Conservation (phyloP, 202 grass and related monocot genomes). For the Setaria viridis region DNA sequence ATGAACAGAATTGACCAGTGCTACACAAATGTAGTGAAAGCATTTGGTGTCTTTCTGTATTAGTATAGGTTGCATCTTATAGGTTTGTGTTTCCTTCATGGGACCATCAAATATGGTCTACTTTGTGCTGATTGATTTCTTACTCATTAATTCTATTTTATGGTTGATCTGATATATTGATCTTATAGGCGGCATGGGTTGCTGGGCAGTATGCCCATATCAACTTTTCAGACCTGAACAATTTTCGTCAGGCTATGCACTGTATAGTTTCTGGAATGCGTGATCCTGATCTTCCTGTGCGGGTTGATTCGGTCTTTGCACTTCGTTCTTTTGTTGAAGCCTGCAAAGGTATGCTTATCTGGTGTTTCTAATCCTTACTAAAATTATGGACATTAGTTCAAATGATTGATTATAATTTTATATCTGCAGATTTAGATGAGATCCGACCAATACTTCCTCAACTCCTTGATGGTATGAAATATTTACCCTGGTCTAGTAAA, state of each 20-base stretch:
- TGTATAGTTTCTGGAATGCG: conserved; percentile 73
- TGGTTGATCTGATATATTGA: conserved; percentile 43
- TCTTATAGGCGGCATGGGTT: conserved; percentile 91
- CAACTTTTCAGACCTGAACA: conserved; percentile 65
- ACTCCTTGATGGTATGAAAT: conserved; percentile 85
- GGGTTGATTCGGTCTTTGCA: conserved; percentile 92
- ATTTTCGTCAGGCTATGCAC: conserved; percentile 74
- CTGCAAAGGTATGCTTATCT: conserved; percentile 67
- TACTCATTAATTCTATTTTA: background rate
- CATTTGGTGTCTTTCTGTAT: background rate
- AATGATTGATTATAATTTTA: conserved; percentile 30
- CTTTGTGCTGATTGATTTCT: background rate
- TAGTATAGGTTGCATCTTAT: background rate
- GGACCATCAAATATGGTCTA: conserved; percentile 10
- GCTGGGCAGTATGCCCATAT: conserved; percentile 97
- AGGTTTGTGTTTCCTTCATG: background rate
- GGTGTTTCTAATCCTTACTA: conserved; percentile 10
- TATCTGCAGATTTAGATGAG: conserved; percentile 76
- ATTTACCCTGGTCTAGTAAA: background rate
- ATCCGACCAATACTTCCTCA: conserved; percentile 84
- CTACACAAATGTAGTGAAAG: background rate
- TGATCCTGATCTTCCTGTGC: conserved; percentile 88
- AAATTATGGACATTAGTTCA: conserved; percentile 1
- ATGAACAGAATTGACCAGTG: background rate
- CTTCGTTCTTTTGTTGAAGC: conserved; percentile 93